Base-by-base conservation (phyloP, 345 rosid genomes). In the Rubroshorea leprosula region DNA sequence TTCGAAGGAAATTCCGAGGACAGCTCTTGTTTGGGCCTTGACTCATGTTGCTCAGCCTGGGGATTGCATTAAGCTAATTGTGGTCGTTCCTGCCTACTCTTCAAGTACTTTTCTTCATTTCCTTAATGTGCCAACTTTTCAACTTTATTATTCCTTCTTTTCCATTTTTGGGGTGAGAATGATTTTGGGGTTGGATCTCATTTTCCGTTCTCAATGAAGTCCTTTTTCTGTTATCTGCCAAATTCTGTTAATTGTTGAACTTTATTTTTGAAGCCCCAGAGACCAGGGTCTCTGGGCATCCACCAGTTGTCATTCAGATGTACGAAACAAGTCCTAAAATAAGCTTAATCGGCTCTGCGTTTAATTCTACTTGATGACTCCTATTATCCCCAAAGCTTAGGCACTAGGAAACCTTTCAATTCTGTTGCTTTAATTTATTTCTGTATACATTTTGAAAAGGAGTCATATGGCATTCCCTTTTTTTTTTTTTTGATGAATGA, bases 1-100 rank as follows among this genome's bases (percentile, higher is more conserved):
- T 54, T 80, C 92, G 18, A 91, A 83, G 76, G 98, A 88, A 55
- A 88, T 91, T 43, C 81, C 98, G 2, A 85, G 77, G 67, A 83
- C 78, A 67, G 96, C 92, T 74, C 50, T 91, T 14, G 71, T 76
- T 20, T 91, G 98, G 98, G 87, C 92, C 61, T 77, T 88, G 76
- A 91, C 92, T 76, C 98, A 91, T 70, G 95, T 91, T 62, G 90
- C 79, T 58, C 95, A 88, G 60, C 90, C 96, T 68, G 92, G 90
- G 47, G 92, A 91, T 67, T 78, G 73, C 62, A 83, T 91, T 66
- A 88, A 83, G 69, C 84, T 91, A 62, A 91, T 91, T 21, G 94
- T 87, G 65, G 90, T 91, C 73, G 68, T 85, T 51, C 92, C 98
- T 60, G 64, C 89, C 12, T 76, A 71, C 49, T 78, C 78, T 50